A percentile compares a stretch with the other conserved stretches of the same genome.
Evolutionary conservation across 257 asterid genomes (phyloP).

Genomic region (Solanum etuberosum): DNA sequence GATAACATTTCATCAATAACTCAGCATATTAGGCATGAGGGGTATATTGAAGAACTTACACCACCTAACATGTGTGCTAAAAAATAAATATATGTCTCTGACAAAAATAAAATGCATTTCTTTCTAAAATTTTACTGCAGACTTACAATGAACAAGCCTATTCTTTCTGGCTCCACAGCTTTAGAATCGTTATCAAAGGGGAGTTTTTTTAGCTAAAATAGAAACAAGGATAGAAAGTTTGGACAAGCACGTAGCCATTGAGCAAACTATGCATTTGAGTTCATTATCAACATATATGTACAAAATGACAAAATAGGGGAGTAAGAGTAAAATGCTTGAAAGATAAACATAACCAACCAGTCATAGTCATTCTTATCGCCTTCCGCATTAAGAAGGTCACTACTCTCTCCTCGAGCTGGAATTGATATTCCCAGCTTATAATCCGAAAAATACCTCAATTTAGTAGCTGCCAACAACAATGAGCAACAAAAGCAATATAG

Average conservation of each 20-base stretch:
- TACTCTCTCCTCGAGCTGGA: conserved; percentile 84
- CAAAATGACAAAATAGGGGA: background rate
- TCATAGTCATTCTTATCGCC: conserved; percentile 93
- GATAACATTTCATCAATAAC: conserved; percentile 41
- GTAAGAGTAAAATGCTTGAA: background rate
- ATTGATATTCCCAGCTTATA: conserved; percentile 59
- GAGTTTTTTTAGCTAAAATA: background rate
- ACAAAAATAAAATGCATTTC: background rate
- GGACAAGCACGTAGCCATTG: background rate
- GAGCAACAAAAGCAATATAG: conserved; percentile 12
- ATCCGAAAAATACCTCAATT: conserved; percentile 51
- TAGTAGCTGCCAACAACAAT: conserved; percentile 49
- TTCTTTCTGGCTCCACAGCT: background rate
- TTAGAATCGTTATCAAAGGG: background rate
- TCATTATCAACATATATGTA: background rate
- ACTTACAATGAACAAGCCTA: background rate
- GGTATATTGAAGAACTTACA: background rate
- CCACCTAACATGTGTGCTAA: background rate
- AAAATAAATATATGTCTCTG: background rate
- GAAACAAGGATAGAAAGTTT: background rate
- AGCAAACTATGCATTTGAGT: background rate
- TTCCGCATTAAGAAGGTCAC: conserved; percentile 73
- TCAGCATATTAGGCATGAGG: background rate
- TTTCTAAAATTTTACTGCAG: background rate
- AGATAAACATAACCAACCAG: conserved; percentile 46